A percentile compares a stretch with the other conserved stretches of the same genome.
These are phyloP conservation scores for Pythium coloratum DNA, from an alignment of 352 stramenopile genomes.

Conservation along the genomic window DNA sequence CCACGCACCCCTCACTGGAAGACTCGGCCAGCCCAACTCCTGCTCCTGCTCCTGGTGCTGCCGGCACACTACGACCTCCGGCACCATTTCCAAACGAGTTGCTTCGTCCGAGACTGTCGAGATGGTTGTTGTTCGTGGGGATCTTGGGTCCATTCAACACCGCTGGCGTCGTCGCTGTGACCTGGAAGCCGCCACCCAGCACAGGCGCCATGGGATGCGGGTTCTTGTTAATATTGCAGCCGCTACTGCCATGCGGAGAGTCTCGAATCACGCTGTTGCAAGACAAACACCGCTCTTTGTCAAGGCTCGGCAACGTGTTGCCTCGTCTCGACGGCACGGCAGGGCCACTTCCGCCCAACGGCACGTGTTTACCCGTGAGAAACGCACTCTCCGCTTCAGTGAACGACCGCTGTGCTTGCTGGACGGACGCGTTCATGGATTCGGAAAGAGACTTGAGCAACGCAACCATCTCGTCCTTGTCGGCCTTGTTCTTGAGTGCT, in stretches of 20 bases:
- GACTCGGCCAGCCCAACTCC: slow-evolving; percentile 33
- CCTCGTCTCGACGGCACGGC: slow-evolving; percentile 36
- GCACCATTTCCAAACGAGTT: slow-evolving; percentile 23
- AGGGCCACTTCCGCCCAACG: slow-evolving; percentile 12
- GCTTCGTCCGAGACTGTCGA: slow-evolving; percentile 32
- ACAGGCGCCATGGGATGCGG: slow-evolving; percentile 64
- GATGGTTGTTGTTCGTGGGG: slow-evolving; percentile 46
- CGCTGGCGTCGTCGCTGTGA: slow-evolving; percentile 31
- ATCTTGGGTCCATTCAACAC: slow-evolving; percentile 25
- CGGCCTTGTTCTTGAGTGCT: slow-evolving; percentile 80
- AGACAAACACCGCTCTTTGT: slow-evolving; percentile 75
- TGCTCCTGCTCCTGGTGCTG: neutral
- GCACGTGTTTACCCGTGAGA: slow-evolving; percentile 68
- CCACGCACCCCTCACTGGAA: slow-evolving; percentile 60
- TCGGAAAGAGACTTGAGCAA: slow-evolving; percentile 81
- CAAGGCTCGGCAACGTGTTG: slow-evolving; percentile 68
- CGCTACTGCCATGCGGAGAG: slow-evolving; percentile 18
- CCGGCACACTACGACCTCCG: neutral
- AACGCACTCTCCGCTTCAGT: slow-evolving; percentile 70
- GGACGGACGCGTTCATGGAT: slow-evolving; percentile 81
- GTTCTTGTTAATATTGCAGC: slow-evolving; percentile 56
- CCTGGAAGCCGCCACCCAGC: slow-evolving; percentile 72
- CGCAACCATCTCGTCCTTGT: slow-evolving; percentile 84
- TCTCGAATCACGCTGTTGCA: slow-evolving; percentile 74
- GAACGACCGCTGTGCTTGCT: slow-evolving; percentile 60